A percentile compares a stretch with the other conserved stretches of the same genome.
Conservation (phyloP, 2,329 filamentous ascomycete genomes). For the Diaporthe sp. region DNA sequence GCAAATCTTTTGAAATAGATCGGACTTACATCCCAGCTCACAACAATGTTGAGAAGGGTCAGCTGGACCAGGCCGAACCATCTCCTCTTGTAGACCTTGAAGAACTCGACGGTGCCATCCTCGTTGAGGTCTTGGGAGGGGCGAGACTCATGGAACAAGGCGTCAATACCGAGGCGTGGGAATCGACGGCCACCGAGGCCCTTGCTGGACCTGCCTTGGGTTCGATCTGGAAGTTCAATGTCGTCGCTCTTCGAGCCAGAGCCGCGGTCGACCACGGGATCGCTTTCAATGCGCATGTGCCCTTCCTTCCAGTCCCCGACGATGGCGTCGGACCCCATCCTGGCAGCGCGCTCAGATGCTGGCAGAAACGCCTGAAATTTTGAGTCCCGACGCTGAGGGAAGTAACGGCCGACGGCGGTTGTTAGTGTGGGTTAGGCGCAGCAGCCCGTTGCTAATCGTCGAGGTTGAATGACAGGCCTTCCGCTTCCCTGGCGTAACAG, state of each 20-base stretch:
- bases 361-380: neutral
- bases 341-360: neutral
- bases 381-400: neutral
- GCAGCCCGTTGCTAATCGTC: neutral
- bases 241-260: constrained; percentile 26
- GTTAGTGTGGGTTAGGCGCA: neutral
- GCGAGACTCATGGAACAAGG: constrained; percentile 29
- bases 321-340: constrained; percentile 33
- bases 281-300: constrained; percentile 21
- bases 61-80: constrained; percentile 91
- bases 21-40: constrained; percentile 91
- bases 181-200: constrained; percentile 22
- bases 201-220: neutral
- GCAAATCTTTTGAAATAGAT: constrained; percentile 18
- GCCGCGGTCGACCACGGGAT: constrained; percentile 5
- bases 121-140: constrained; percentile 10
- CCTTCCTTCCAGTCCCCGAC: constrained; percentile 35
- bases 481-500: neutral
- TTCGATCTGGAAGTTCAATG: constrained; percentile 28
- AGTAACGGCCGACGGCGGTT: neutral
- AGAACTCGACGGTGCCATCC: constrained; percentile 43
- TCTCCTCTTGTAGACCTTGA: constrained; percentile 79
- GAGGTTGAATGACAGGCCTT: neutral
- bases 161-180: constrained; percentile 35
- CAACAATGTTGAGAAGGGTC: constrained; percentile 89